Base-by-base conservation (phyloP, 768 basidiomycete species). In the Boletus rubropictus region DNA sequence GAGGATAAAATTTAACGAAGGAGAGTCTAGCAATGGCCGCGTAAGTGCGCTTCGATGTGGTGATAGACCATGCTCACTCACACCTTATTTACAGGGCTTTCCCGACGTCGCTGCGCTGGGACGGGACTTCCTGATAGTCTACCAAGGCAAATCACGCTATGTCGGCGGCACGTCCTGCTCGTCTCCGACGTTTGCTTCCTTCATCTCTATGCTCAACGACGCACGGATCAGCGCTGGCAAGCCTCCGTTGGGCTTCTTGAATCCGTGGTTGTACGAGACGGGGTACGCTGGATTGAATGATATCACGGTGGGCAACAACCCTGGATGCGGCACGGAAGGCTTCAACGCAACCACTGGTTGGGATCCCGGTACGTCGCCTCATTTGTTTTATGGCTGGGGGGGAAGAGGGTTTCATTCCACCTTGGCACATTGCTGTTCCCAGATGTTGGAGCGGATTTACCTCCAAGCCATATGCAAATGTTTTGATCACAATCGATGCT, bases 31-130 rank as follows among this genome's bases (percentile, higher is more conserved):
- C n/a, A 12, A 49, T 18, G 82, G 82, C n/a, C 73, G 81, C 33
- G 82, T 82, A 64, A 57, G 76, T 55, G 20, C 8, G 3, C 1
- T 8, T 22, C 8, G 2, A 8, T 4, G 7, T 3, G 8, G 14
- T 12, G n/a, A 7, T 18, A 24, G 3, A 31, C 7, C n/a, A 10
- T 17, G 2, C 12, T 17, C 10, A n/a, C 15, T 35, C 0, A 42
- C 3, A 7, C 22, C 4, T 42, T 8, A 5, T 17, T 27, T 11
- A n/a, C 42, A 54, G 80, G 84, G 68, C 10, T 69, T 72, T 55
- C 86, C 84, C 9, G 86, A 88, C 52, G 81, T 87, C 28, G 67
- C 84, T 0, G 82, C 85, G 0, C 82, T 82, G 57, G 70, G 72
- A 1, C 56, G 61, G 35, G 59, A 65, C 29, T 86, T 77, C 71